These are phyloP conservation scores for Corniculantispora saksenae DNA, from an alignment of 2,329 filamentous ascomycete genomes.

Conservation along the genomic window DNA sequence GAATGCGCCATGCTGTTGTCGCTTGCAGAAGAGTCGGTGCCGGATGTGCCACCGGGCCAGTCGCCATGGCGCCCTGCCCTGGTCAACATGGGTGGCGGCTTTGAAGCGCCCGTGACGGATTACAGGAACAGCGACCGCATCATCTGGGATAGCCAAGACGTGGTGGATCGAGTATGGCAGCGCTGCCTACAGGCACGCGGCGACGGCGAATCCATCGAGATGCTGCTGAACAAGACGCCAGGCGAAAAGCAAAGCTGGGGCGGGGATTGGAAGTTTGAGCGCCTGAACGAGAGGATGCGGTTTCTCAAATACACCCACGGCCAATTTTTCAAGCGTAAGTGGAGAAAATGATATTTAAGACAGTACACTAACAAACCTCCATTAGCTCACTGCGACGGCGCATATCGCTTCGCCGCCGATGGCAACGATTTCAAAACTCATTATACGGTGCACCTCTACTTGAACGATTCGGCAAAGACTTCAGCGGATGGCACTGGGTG, in stretches of 20 bases:
- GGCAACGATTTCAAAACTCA: conserved; percentile 45
- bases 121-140: conserved; percentile 74
- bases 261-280: conserved; percentile 43
- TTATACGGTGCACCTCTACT: conserved; percentile 58
- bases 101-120: conserved; percentile 54
- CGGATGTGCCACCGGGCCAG: conserved; percentile 9
- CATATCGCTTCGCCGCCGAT: conserved; percentile 57
- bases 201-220: conserved; percentile 30
- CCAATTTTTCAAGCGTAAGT: conserved; percentile 65
- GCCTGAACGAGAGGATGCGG: conserved; percentile 72
- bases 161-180: conserved; percentile 64
- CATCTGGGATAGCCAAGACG: conserved; percentile 66
- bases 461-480: conserved; percentile 31
- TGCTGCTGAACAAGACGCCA: conserved; percentile 40
- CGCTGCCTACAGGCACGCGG: conserved; percentile 49
- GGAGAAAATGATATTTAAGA: too few relatives aligned
- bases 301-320: conserved; percentile 73
- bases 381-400: conserved; percentile 66
- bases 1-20: conserved; percentile 62
- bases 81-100: conserved; percentile 64
- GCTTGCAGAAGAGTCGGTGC: conserved; percentile 55
- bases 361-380: too few relatives aligned
- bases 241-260: conserved; percentile 26
- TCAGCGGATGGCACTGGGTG: conserved; percentile 30
- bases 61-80: conserved; percentile 66